phyloP scores from a whole-genome alignment of 2,329 filamentous ascomycete species.

The Seiridium cupressi region DNA sequence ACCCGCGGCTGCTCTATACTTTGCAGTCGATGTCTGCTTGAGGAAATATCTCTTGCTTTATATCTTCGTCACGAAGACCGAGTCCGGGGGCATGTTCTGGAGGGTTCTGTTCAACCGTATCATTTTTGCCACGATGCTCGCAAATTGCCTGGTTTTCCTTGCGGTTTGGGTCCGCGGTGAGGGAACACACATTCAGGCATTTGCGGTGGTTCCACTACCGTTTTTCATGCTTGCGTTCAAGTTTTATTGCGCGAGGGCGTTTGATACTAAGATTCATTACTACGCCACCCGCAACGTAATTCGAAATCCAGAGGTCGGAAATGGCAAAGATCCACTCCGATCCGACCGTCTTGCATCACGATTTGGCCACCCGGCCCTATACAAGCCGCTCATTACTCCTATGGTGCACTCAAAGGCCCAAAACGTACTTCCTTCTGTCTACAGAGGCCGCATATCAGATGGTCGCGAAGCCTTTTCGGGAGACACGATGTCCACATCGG shows the following conservation, averaged over 20 bases:
- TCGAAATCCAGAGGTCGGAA: conserved; percentile 41
- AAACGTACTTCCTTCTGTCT: conserved; percentile 81
- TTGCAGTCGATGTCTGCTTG: conserved; percentile 79
- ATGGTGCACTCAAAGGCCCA: conserved; percentile 94
- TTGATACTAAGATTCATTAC: conserved; percentile 78
- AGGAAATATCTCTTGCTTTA: conserved; percentile 96
- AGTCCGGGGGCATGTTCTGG: conserved; percentile 94
- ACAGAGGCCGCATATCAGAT: conserved; percentile 75
- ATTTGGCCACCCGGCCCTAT: conserved; percentile 89
- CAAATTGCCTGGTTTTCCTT: conserved; percentile 76
- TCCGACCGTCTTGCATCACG: conserved; percentile 71
- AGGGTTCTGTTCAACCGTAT: conserved; percentile 89
- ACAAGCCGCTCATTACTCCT: conserved; percentile 84
- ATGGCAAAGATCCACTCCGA: conserved; percentile 49
- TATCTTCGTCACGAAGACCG: conserved; percentile 94
- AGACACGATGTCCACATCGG: conserved; percentile 58
- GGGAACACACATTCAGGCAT: conserved; percentile 60
- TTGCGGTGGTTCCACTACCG: conserved; percentile 69
- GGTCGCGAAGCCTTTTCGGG: conserved; percentile 58
- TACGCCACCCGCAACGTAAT: conserved; percentile 66
- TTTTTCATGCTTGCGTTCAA: conserved; percentile 83
- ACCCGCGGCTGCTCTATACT: conserved; percentile 85
- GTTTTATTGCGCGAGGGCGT: conserved; percentile 72
- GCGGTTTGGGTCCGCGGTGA: conserved; percentile 71
- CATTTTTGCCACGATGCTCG: conserved; percentile 75